Percentiles rank a stretch among this genome's conserved stretches.
phyloP scores from a whole-genome alignment of 139 green algal genomes.

The Zygnema circumcarinatum region DNA sequence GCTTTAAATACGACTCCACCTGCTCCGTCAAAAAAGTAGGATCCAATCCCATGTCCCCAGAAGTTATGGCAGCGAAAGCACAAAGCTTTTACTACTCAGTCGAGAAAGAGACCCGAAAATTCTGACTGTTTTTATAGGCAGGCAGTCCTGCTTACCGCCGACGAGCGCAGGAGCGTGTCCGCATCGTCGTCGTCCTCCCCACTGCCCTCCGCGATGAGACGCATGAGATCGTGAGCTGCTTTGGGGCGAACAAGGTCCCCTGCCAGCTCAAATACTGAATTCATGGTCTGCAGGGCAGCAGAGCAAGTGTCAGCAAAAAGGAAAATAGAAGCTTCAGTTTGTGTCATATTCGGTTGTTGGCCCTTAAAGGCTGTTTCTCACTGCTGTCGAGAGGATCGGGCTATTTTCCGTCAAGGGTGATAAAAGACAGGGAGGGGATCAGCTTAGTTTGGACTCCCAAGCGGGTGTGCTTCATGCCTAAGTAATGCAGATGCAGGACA shows the following conservation, averaged over 20 bases:
- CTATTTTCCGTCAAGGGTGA: too few species aligned
- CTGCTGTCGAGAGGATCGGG: too few species aligned
- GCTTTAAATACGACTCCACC: conserved; percentile 69
- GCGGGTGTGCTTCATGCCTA: too few species aligned
- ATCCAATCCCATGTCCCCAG: conserved; percentile 38
- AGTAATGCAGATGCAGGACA: too few species aligned
- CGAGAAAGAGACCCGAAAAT: not conserved
- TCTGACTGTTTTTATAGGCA: too few species aligned
- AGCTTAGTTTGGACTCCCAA: too few species aligned
- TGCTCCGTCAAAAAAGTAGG: conserved; percentile 22
- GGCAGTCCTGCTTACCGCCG: conserved; percentile 61
- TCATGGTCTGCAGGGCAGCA: conserved; percentile 84
- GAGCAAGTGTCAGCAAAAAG: conserved; percentile 18
- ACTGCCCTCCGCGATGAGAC: conserved; percentile 84
- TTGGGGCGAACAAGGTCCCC: conserved; percentile 79
- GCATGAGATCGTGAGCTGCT: conserved; percentile 81
- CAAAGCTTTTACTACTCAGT: too few species aligned
- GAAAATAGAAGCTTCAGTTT: conserved; percentile 6
- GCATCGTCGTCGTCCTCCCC: conserved; percentile 56
- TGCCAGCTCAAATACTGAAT: conserved; percentile 82
- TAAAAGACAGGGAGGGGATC: too few species aligned
- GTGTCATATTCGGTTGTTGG: too few species aligned
- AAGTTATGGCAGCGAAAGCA: not conserved
- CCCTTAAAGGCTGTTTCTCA: too few species aligned
- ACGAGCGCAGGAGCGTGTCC: conserved; percentile 39